These are phyloP conservation scores for Acanthamoeba culbertsoni DNA, from an alignment of 208 protist species.

Conservation along the genomic window DNA sequence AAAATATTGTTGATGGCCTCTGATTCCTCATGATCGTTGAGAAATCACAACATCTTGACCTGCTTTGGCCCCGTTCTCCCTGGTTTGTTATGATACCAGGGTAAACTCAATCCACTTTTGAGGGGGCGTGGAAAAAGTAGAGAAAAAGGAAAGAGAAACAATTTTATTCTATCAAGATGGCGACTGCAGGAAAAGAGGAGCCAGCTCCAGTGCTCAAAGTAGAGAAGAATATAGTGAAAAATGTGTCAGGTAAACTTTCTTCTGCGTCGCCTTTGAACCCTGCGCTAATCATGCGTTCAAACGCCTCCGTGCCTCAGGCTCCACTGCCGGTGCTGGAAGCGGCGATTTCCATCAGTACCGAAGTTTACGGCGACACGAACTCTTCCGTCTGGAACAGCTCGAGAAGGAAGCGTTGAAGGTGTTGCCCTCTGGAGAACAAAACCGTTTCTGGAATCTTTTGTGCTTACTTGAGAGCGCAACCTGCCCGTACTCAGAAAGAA, in stretches of 20 bases:
- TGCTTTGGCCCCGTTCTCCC: too few species aligned
- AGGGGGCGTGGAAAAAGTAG: too few species aligned
- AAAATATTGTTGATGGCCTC: too few species aligned
- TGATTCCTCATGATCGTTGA: too few species aligned
- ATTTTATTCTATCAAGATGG: not conserved
- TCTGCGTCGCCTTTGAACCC: not conserved
- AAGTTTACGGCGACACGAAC: not conserved
- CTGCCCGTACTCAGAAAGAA: too few species aligned
- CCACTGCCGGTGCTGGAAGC: slow-evolving; percentile 47
- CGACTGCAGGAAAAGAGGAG: not conserved
- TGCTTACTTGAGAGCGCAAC: too few species aligned
- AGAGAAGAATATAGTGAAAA: not conserved
- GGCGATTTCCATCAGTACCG: slow-evolving; percentile 40
- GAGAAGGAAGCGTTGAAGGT: not conserved
- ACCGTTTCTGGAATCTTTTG: too few species aligned
- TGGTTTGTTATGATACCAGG: too few species aligned
- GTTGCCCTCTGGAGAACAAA: too few species aligned
- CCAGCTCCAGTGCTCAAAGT: not conserved
- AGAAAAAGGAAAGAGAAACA: too few species aligned
- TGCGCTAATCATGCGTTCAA: not conserved
- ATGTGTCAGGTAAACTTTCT: not conserved
- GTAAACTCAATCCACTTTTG: too few species aligned
- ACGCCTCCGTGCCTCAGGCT: not conserved
- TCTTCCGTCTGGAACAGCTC: not conserved
- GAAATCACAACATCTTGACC: too few species aligned